Evolutionary conservation across 176 grass and related monocot species (phyloP).

Genomic region (Cenchrus americanus): DNA sequence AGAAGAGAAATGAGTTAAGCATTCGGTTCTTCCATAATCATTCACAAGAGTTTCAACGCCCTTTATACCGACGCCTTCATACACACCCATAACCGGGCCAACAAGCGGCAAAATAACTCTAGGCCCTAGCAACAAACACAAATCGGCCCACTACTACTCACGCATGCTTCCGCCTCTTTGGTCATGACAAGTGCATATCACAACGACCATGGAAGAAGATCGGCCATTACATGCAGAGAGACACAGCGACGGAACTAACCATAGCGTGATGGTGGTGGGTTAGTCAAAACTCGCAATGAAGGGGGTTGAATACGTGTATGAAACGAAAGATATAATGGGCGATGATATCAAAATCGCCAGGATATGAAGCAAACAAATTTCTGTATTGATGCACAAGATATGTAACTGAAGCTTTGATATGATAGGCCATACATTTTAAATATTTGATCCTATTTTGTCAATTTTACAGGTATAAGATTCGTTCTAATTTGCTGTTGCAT

Average conservation of each 20-base stretch:
- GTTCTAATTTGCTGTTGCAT: not conserved
- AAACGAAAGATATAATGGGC: not conserved
- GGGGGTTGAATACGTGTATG: not conserved
- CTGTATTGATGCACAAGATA: not conserved
- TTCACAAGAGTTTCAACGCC: no score
- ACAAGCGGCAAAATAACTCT: no score
- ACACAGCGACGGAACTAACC: not conserved
- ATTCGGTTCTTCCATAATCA: no score
- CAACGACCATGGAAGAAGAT: not conserved
- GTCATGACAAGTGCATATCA: no score
- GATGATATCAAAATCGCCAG: not conserved
- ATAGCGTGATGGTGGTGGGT: no score
- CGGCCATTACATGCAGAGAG: not conserved
- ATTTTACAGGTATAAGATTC: not conserved
- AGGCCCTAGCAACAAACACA: no score
- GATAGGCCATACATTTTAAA: not conserved
- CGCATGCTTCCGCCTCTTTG: no score
- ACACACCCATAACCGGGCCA: no score
- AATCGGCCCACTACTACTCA: no score
- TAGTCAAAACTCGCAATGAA: not conserved
- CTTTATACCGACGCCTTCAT: no score
- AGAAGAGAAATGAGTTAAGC: no score
- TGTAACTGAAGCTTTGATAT: not conserved
- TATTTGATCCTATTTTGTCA: not conserved
- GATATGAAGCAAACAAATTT: not conserved